phyloP scores from a whole-genome alignment of 441 rosid species.

The Brassica balearica region DNA sequence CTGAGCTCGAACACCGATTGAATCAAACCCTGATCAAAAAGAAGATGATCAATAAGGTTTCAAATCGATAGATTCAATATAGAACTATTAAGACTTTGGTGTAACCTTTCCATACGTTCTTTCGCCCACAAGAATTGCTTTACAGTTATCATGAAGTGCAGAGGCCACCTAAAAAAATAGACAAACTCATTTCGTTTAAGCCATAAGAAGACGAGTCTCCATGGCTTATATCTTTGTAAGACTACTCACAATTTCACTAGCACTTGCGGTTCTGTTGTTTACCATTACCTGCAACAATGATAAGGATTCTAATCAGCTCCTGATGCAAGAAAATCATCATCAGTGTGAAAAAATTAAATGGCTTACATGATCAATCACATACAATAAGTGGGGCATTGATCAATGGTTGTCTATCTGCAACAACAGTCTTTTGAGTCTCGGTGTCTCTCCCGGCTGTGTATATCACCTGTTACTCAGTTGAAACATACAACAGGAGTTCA shows the following conservation, averaged over 20 bases:
- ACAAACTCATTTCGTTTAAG: neutral
- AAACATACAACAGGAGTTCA: slow-evolving; percentile 27
- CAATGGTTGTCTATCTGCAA: slow-evolving; percentile 71
- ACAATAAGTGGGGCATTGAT: slow-evolving; percentile 80
- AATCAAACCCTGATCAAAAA: slow-evolving; percentile 70
- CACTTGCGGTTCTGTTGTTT: slow-evolving; percentile 89
- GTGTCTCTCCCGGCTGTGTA: slow-evolving; percentile 85
- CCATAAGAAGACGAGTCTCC: neutral
- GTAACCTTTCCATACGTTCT: slow-evolving; percentile 89
- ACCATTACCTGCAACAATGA: slow-evolving; percentile 76
- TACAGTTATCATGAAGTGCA: slow-evolving; percentile 95
- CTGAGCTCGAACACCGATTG: slow-evolving; percentile 88
- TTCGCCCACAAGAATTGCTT: slow-evolving; percentile 93
- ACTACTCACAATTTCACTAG: slow-evolving; percentile 89
- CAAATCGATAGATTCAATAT: neutral
- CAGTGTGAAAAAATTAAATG: slow-evolving; percentile 3
- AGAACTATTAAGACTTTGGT: neutral
- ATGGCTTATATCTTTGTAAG: neutral
- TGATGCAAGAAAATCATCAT: neutral
- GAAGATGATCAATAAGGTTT: slow-evolving; percentile 1
- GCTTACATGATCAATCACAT: slow-evolving; percentile 52
- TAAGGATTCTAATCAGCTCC: slow-evolving; percentile 24
- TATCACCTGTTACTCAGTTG: slow-evolving; percentile 64
- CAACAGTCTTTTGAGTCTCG: slow-evolving; percentile 63
- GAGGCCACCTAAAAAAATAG: slow-evolving; percentile 77